These are phyloP conservation scores for Vavraia culicis DNA, from an alignment of 371 early-diverging fungal species.

Conservation along the genomic window DNA sequence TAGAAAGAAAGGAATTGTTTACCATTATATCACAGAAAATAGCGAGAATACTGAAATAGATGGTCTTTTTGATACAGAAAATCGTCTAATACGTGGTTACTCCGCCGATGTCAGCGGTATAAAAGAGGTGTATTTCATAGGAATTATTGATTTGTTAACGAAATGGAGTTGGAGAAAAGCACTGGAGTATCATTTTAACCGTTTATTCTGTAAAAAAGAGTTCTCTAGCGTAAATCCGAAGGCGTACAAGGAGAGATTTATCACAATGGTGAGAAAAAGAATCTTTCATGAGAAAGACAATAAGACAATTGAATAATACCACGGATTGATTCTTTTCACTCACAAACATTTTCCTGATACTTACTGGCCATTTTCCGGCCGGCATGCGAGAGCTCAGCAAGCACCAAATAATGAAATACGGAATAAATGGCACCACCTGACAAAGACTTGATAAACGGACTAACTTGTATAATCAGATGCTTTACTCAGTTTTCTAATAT, in stretches of 20 bases:
- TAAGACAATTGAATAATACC: too few relatives aligned
- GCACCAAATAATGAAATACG: too few relatives aligned
- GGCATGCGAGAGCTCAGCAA: too few relatives aligned
- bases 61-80: neutral
- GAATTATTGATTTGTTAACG: conserved; percentile 37
- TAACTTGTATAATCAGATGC: too few relatives aligned
- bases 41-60: neutral
- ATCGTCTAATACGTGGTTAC: neutral
- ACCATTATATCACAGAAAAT: too few relatives aligned
- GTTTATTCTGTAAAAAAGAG: conserved; percentile 16
- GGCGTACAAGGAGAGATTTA: conserved; percentile 24
- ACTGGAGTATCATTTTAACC: conserved; percentile 16
- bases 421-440: too few relatives aligned
- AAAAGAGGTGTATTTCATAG: conserved; percentile 12
- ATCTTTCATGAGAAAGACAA: neutral
- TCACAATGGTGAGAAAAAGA: conserved; percentile 8
- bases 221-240: conserved; percentile 24
- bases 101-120: neutral
- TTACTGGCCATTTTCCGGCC: too few relatives aligned
- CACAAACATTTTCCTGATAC: too few relatives aligned
- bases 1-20: too few relatives aligned
- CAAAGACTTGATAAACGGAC: too few relatives aligned
- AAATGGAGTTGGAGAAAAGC: conserved; percentile 14
- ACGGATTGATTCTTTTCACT: too few relatives aligned
- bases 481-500: too few relatives aligned